Percentiles rank a stretch among this genome's conserved stretches.
phyloP scores from a whole-genome alignment of 1,284 basidiomycete species.

The Volvariella volvacea region DNA sequence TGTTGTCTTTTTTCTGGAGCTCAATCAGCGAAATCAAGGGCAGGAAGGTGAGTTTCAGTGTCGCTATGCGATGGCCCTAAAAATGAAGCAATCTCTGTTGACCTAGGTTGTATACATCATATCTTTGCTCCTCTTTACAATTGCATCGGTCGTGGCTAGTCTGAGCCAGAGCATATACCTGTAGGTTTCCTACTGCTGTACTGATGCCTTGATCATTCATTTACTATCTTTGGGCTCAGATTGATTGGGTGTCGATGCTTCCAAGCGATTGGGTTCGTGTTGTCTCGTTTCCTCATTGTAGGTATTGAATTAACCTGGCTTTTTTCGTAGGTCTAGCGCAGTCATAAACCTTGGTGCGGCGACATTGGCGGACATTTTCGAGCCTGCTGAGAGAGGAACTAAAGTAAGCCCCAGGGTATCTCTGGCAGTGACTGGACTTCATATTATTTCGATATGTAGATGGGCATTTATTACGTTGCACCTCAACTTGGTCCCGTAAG shows the following conservation, averaged over 20 bases:
- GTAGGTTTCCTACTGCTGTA: conserved; percentile 18
- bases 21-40: conserved; percentile 75
- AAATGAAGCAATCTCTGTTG: background rate
- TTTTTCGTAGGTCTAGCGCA: conserved; percentile 54
- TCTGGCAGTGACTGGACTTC: too few species aligned
- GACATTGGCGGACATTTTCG: conserved; percentile 78
- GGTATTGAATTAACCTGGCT: background rate
- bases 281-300: background rate
- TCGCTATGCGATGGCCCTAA: background rate
- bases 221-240: conserved; percentile 15
- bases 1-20: conserved; percentile 65
- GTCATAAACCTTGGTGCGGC: conserved; percentile 78
- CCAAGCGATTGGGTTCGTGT: conserved; percentile 55
- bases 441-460: conserved; percentile 24
- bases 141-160: conserved; percentile 63
- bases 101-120: conserved; percentile 58
- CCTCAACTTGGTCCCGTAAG: conserved; percentile 46
- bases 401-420: too few species aligned
- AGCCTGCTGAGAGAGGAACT: conserved; percentile 70
- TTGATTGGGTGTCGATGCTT: conserved; percentile 71
- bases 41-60: conserved; percentile 49
- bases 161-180: conserved; percentile 49
- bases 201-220: background rate
- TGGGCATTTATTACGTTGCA: conserved; percentile 71
- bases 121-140: conserved; percentile 52